Evolutionary conservation across 1,139 yeast genomes (phyloP), one percentile per base, ranked within the genome.

Genomic region (Saccharomyces uvarum): DNA sequence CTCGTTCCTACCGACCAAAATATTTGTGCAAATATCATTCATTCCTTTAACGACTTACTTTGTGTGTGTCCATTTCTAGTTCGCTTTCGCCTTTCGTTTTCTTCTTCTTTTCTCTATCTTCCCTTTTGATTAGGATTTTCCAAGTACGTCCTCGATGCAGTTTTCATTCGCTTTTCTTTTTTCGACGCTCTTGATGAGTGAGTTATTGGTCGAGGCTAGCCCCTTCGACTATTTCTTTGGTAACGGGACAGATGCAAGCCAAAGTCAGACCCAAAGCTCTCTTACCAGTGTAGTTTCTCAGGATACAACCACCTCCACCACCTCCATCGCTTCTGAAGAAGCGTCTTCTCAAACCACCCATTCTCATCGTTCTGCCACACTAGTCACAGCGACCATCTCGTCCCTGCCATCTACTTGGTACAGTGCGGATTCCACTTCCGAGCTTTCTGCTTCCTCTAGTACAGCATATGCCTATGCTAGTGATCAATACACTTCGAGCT

Each of bases 1-100:
- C 24, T 38, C 44, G 44, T 38, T 38, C 44, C 44, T 14, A 38
- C 44, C 44, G 44, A 38, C 44, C 44, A 38, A 38, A 38, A 38
- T 38, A 38, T 38, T 38, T 38, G 44, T 19, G 26, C 16, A 38
- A 38, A 38, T 38, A 38, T 38, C 13, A 38, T 38, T 38, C 44
- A 38, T 38, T 38, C 44, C 44, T 38, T 38, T 38, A 38, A 38
- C 44, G 44, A 38, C 26, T 38, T 38, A 16, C 19, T 38, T 19
- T 38, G 44, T 38, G 19, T 16, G 24, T 38, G n/a, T 38, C 19
- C 44, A 16, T 38, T 19, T 9, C 44, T 38, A 19, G 44, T 19
- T 38, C 24, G 44, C 44, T 38, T 38, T 19, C 26, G 11, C 44
- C 44, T 24, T 24, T 24, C 26, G 26, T 24, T 24, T 24, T 38